These are phyloP conservation scores for Phyllosticta capitalensis DNA, from an alignment of 2,329 filamentous ascomycete species.

Conservation along the genomic window DNA sequence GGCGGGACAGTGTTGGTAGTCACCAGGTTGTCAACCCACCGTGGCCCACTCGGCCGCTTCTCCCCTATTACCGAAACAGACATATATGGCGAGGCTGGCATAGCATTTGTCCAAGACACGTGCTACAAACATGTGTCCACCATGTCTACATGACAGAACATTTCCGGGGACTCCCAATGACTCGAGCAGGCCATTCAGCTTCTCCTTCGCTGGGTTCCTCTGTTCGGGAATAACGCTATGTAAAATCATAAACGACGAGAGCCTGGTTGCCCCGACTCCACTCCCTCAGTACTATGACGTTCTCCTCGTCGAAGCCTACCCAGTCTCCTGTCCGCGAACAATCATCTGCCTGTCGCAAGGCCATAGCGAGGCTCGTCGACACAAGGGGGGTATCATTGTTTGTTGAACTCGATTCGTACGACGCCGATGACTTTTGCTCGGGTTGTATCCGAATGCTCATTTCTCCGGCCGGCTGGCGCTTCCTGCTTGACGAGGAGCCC, in stretches of 20 bases:
- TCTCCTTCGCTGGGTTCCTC: background rate
- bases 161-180: background rate
- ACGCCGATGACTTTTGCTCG: conserved; percentile 17
- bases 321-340: conserved; percentile 46
- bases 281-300: conserved; percentile 78
- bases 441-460: conserved; percentile 46
- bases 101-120: background rate
- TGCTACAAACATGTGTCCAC: background rate
- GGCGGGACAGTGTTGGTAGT: background rate
- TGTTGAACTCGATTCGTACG: background rate
- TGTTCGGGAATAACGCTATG: conserved; percentile 35
- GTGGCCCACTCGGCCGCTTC: background rate
- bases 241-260: conserved; percentile 81
- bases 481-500: conserved; percentile 35
- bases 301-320: conserved; percentile 86
- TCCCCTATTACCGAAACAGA: background rate
- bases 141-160: background rate
- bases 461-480: conserved; percentile 34
- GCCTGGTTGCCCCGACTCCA: conserved; percentile 58
- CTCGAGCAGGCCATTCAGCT: background rate
- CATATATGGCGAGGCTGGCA: background rate
- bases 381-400: background rate
- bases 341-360: conserved; percentile 18
- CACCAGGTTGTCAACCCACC: background rate
- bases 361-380: background rate